phyloP scores from a whole-genome alignment of 805 yeast genomes.

The Hyphopichia homilentoma region DNA sequence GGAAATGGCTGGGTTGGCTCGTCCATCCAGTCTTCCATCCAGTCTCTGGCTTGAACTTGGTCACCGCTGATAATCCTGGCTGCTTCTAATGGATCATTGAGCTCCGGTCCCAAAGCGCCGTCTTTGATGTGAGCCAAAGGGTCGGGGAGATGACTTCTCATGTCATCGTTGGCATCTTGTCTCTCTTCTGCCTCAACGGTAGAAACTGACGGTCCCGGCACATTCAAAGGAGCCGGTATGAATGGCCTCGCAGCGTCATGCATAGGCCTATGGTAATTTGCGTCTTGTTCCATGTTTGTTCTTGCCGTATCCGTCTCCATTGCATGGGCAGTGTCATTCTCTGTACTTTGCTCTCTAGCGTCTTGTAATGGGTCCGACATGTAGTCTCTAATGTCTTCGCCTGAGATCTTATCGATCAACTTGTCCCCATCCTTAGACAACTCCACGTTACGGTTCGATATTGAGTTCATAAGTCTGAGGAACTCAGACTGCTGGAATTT shows the following conservation, averaged over 20 bases:
- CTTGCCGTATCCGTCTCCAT: background rate
- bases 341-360: slow-evolving; percentile 1
- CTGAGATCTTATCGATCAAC: slow-evolving; percentile 26
- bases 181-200: background rate
- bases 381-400: slow-evolving; percentile 30
- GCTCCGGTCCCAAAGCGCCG: slow-evolving; percentile 32
- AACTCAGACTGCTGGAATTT: slow-evolving; percentile 36
- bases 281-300: background rate
- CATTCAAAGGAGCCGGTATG: background rate
- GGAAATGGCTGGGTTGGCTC: slow-evolving; percentile 6
- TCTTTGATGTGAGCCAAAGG: slow-evolving; percentile 42
- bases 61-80: slow-evolving; percentile 40
- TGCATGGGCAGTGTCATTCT: slow-evolving; percentile 1
- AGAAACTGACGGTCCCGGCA: too few relatives aligned
- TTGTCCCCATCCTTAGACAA: slow-evolving; percentile 31
- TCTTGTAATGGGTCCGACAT: slow-evolving; percentile 17
- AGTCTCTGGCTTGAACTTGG: slow-evolving; percentile 29
- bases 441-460: slow-evolving; percentile 35
- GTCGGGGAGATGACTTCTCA: slow-evolving; percentile 33
- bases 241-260: slow-evolving; percentile 3
- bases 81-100: slow-evolving; percentile 35
- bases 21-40: slow-evolving; percentile 30
- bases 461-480: slow-evolving; percentile 36
- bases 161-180: background rate
- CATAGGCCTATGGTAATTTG: slow-evolving; percentile 12